Base-by-base conservation (phyloP, 83 land plant genomes). In the Picea engelmannii region DNA sequence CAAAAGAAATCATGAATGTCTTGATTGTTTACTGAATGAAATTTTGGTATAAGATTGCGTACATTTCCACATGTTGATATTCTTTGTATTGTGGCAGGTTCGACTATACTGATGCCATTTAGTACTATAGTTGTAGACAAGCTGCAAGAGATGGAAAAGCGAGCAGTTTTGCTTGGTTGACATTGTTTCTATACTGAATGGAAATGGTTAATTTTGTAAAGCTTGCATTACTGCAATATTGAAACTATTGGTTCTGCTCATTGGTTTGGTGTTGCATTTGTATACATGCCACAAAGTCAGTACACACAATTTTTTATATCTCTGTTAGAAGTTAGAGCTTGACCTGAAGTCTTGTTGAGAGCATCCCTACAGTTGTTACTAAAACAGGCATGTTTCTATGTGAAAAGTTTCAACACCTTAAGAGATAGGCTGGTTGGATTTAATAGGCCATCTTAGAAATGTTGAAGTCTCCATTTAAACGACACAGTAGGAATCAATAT, bases 81-180 rank as follows among this genome's bases (percentile, higher is more conserved):
- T 21, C 47, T 44, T 52, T 73, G 24, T 73, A 11, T 73, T 73
- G 55, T 52, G 42, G 76, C 58, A 73, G 76, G 24, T 71, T 42
- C 76, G 76, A 21, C 44, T 73, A 47, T 73, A 73, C 58, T 73
- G 21, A 73, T 44, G 49, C 47, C 15, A 20, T n/a, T 9, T 20
- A 42, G 58, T 44, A 8, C 52, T 52, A 73, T 23, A 9, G 24
- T 44, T n/a, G 25, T 11, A 20, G 13, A 44, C 76, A 73, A 42
- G 58, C 76, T 8, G 13, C 42, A 7, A 73, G 24, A 73, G 58
- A 55, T 11, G 58, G 58, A 55, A 55, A 55, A 55, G 4, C 58
- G 15, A 73, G 20, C 58, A 73, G 6, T 35, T 25, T 6, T 12
- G 47, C 49, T 47, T 18, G 55, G 21, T 23, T 44, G 55, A 73